Evolutionary conservation across 2,329 filamentous ascomycete species (phyloP).

Genomic region (Aspergillus fischeri): DNA sequence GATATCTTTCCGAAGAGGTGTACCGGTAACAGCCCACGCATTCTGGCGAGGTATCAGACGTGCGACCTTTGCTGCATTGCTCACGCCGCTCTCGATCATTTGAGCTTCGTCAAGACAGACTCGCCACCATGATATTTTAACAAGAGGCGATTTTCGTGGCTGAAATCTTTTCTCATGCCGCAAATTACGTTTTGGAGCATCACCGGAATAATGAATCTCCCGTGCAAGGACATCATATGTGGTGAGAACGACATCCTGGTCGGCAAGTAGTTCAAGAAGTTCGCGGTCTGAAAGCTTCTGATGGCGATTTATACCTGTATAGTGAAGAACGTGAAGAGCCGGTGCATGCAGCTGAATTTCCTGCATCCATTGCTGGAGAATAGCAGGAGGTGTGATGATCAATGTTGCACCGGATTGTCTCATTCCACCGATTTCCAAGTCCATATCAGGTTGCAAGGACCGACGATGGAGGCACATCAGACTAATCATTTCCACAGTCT

Average conservation of each 20-base stretch:
- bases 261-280: conserved; percentile 44
- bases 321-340: conserved; percentile 52
- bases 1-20: conserved; percentile 76
- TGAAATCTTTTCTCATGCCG: conserved; percentile 61
- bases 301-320: conserved; percentile 49
- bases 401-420: conserved; percentile 52
- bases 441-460: conserved; percentile 10
- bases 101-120: conserved; percentile 69
- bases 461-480: conserved; percentile 42
- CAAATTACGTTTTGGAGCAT: conserved; percentile 67
- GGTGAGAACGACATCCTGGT: conserved; percentile 56
- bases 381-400: conserved; percentile 59
- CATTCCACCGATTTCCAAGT: conserved; percentile 21
- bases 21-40: conserved; percentile 89
- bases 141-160: conserved; percentile 68
- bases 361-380: conserved; percentile 60
- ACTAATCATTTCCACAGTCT: conserved; percentile 48
- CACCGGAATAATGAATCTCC: conserved; percentile 73
- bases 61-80: conserved; percentile 75
- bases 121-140: conserved; percentile 83
- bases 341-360: conserved; percentile 58
- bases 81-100: conserved; percentile 88
- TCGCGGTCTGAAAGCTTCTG: conserved; percentile 34
- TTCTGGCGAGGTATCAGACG: conserved; percentile 76
- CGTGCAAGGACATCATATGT: conserved; percentile 67